Percentiles rank a stretch among this genome's conserved stretches.
Conservation (phyloP, 331 rosid species). For the Malus hybrid region DNA sequence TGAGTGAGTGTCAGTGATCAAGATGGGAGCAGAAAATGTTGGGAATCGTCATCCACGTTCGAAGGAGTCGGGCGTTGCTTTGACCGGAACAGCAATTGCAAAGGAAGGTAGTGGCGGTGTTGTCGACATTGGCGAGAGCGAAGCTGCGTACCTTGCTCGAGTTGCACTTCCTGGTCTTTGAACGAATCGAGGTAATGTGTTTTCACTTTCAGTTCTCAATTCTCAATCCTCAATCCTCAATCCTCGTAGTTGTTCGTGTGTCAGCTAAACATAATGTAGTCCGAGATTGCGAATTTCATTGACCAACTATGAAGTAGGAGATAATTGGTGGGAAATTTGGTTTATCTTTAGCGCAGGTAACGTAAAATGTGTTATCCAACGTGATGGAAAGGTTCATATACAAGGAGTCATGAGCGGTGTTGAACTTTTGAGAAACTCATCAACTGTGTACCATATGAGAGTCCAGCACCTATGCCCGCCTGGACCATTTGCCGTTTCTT, state of each 20-base stretch:
- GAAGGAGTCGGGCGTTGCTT: conserved; percentile 26
- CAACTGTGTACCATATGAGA: conserved; percentile 51
- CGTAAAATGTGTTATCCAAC: conserved; percentile 61
- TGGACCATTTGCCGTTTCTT: conserved; percentile 76
- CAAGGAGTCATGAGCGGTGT: conserved; percentile 56
- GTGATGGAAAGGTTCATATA: conserved; percentile 75
- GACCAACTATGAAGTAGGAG: neutral
- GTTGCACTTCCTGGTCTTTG: conserved; percentile 73
- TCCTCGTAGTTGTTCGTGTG: neutral
- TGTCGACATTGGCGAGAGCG: conserved; percentile 69
- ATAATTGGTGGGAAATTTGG: neutral
- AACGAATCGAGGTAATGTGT: conserved; percentile 37
- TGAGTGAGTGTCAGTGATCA: neutral
- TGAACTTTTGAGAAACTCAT: conserved; percentile 36
- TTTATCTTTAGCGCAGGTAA: conserved; percentile 34
- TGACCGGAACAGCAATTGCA: conserved; percentile 83
- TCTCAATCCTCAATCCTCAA: neutral
- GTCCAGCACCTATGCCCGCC: conserved; percentile 58
- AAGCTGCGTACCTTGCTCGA: conserved; percentile 72
- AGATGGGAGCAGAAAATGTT: conserved; percentile 3
- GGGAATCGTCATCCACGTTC: conserved; percentile 6
- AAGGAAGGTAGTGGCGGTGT: conserved; percentile 51
- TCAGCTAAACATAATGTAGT: neutral
- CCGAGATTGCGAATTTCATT: neutral
- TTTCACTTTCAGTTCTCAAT: neutral